Percentiles rank a stretch among this genome's conserved stretches.
Conservation (phyloP, 2,329 filamentous ascomycete genomes). For the Chrysoporthe cubensis region DNA sequence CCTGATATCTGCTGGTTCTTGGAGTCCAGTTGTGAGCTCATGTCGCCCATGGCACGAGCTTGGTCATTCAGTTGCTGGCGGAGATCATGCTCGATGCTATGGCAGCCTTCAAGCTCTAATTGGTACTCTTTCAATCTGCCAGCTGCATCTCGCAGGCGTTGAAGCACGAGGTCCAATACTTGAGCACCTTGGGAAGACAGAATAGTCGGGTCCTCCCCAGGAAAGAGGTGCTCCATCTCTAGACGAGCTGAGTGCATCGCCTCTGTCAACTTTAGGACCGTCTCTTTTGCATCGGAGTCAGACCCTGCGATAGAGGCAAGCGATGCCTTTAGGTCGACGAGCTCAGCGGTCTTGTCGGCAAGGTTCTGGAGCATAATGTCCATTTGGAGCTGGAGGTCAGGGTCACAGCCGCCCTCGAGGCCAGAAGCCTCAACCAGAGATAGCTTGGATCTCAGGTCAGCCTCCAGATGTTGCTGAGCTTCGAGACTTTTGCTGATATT, state of each 20-base stretch:
- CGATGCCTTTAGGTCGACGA: conserved; percentile 10
- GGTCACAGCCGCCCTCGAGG: conserved; percentile 2
- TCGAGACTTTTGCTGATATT: conserved; percentile 11
- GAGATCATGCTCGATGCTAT: not conserved
- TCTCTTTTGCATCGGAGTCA: not conserved
- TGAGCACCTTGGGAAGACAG: not conserved
- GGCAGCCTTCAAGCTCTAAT: not conserved
- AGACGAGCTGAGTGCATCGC: conserved; percentile 17
- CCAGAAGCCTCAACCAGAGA: not conserved
- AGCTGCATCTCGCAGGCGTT: conserved; percentile 13
- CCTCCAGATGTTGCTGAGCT: conserved; percentile 4
- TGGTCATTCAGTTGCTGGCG: not conserved
- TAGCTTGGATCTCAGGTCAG: conserved; percentile 14
- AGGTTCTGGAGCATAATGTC: conserved; percentile 28
- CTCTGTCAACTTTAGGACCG: conserved; percentile 4
- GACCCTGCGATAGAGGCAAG: conserved; percentile 8
- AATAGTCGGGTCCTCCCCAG: not conserved
- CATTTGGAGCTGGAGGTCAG: conserved; percentile 23
- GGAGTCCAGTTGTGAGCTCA: not conserved
- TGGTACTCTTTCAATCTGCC: not conserved
- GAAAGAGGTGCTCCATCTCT: conserved; percentile 8
- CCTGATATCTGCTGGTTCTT: conserved; percentile 12
- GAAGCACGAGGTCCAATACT: not conserved
- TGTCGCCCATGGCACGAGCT: not conserved
- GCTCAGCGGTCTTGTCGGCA: conserved; percentile 20